These are phyloP conservation scores for Ephemerocybe angulata DNA, from an alignment of 768 basidiomycete species.

Conservation along the genomic window DNA sequence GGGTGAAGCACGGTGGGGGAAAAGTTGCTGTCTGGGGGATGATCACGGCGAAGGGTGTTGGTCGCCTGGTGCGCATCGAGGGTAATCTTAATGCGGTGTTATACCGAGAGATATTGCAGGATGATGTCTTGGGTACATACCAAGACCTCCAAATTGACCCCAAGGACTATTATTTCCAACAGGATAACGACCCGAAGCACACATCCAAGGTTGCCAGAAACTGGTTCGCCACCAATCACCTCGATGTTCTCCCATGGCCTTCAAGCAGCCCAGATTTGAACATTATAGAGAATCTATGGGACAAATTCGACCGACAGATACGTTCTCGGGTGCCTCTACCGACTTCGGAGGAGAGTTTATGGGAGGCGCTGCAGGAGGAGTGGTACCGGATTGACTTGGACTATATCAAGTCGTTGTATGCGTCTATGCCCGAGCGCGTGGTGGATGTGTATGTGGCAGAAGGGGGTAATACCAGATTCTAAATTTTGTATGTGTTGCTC, in stretches of 20 bases:
- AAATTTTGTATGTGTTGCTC: not conserved
- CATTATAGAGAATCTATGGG: slow-evolving; percentile 31
- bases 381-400: not conserved
- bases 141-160: slow-evolving; percentile 16
- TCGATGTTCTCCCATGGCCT: slow-evolving; percentile 27
- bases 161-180: slow-evolving; percentile 21
- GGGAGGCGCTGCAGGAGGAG: slow-evolving; percentile 12
- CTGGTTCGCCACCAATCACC: slow-evolving; percentile 25
- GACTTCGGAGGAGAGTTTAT: slow-evolving; percentile 19
- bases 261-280: slow-evolving; percentile 31
- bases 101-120: slow-evolving; percentile 25
- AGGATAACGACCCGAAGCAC: slow-evolving; percentile 36
- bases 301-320: slow-evolving; percentile 19
- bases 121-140: slow-evolving; percentile 23
- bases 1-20: slow-evolving; percentile 28
- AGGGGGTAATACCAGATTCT: not conserved
- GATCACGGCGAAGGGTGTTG: slow-evolving; percentile 23
- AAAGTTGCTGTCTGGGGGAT: slow-evolving; percentile 21
- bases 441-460: not conserved
- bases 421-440: not conserved
- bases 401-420: not conserved
- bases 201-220: slow-evolving; percentile 17
- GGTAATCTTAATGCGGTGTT: slow-evolving; percentile 24
- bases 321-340: slow-evolving; percentile 14
- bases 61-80: slow-evolving; percentile 24